Evolutionary conservation across 75 land plant species (phyloP).

Genomic region (Selaginella moellendorffii): DNA sequence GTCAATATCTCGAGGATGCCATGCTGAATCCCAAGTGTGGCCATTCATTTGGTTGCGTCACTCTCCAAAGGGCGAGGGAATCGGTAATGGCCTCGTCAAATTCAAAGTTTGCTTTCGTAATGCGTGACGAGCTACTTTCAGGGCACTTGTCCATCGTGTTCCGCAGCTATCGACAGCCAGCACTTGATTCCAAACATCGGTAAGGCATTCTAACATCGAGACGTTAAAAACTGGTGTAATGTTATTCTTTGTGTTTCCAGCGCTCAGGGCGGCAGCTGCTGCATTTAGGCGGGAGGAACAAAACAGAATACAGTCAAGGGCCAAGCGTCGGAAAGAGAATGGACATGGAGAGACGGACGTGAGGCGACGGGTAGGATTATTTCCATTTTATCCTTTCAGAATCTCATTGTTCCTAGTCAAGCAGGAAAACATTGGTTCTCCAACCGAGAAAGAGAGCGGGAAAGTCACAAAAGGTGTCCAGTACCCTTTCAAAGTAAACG

Average conservation of each 20-base stretch:
- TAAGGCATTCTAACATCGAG: slow-evolving; percentile 10
- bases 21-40: slow-evolving; percentile 58
- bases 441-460: slow-evolving; percentile 31
- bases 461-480: slow-evolving; percentile 49
- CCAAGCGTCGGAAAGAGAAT: slow-evolving; percentile 56
- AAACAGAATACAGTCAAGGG: slow-evolving; percentile 51
- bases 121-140: slow-evolving; percentile 22
- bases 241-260: slow-evolving; percentile 25
- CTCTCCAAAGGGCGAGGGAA: slow-evolving; percentile 64
- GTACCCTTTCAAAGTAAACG: slow-evolving; percentile 79
- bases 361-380: not conserved
- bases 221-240: not conserved
- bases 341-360: not conserved
- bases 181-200: slow-evolving; percentile 68
- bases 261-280: slow-evolving; percentile 71
- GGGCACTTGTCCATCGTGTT: slow-evolving; percentile 59
- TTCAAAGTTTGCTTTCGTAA: not conserved
- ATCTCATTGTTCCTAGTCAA: too few species aligned
- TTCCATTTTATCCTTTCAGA: not conserved
- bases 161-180: slow-evolving; percentile 39
- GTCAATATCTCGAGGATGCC: slow-evolving; percentile 92
- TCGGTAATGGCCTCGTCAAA: slow-evolving; percentile 29
- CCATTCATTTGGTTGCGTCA: slow-evolving; percentile 80
- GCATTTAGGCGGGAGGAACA: slow-evolving; percentile 62
- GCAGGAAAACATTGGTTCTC: slow-evolving; percentile 52